A percentile compares a stretch with the other conserved stretches of the same genome.
phyloP scores from a whole-genome alignment of 2,329 filamentous ascomycete genomes.

The Myriangium duriaei region DNA sequence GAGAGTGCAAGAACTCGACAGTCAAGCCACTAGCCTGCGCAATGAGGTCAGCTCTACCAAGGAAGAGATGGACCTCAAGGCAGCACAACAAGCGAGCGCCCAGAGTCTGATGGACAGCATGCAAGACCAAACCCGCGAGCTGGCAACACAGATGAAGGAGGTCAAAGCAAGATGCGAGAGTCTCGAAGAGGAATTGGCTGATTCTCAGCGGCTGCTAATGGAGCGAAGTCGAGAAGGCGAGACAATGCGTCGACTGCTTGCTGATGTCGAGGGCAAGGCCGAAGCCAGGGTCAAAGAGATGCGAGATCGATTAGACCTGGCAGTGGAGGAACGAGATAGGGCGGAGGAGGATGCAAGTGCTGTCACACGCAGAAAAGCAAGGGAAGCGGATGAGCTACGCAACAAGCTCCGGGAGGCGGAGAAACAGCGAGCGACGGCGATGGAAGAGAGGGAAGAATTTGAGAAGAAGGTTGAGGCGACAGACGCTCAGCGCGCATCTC shows the following conservation, averaged over 20 bases:
- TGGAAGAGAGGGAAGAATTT: constrained; percentile 66
- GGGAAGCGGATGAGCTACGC: constrained; percentile 80
- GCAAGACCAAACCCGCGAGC: constrained; percentile 81
- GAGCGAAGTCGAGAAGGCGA: constrained; percentile 87
- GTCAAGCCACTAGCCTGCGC: constrained; percentile 54
- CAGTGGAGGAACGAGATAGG: constrained; percentile 85
- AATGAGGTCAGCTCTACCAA: constrained; percentile 55
- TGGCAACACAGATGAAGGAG: constrained; percentile 86
- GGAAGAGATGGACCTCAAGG: constrained; percentile 74
- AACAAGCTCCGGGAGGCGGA: constrained; percentile 70
- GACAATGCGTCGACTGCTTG: constrained; percentile 81
- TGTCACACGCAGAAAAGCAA: constrained; percentile 58
- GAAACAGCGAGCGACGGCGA: constrained; percentile 56
- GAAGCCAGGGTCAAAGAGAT: constrained; percentile 78
- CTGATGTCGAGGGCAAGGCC: constrained; percentile 72
- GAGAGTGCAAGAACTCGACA: constrained; percentile 62
- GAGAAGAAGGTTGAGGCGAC: constrained; percentile 62
- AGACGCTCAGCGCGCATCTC: constrained; percentile 59
- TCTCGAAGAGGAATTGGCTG: constrained; percentile 81
- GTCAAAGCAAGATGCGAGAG: constrained; percentile 68
- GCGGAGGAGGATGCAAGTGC: constrained; percentile 82
- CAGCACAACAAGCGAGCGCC: constrained; percentile 71
- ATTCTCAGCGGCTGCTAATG: constrained; percentile 72
- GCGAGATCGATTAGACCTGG: constrained; percentile 74
- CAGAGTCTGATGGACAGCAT: constrained; percentile 81